A percentile compares a stretch with the other conserved stretches of the same genome.
Evolutionary conservation across 2,329 filamentous ascomycete species (phyloP).

Genomic region (Nakataea oryzae): DNA sequence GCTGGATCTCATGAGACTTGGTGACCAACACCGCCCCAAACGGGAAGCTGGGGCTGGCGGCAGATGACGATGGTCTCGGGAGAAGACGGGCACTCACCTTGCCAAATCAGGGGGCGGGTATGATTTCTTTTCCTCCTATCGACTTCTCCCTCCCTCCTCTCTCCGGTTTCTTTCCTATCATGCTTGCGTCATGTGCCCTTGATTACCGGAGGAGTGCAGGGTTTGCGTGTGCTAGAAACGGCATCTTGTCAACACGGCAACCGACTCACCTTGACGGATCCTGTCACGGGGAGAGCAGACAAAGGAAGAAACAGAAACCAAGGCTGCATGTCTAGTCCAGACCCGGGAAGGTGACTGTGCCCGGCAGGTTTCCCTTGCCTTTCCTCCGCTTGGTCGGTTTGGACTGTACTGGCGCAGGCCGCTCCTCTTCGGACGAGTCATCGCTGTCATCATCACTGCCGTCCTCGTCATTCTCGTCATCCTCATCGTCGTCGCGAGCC

Average conservation of each 20-base stretch:
- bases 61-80: too few relatives aligned
- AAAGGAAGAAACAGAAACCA: neutral
- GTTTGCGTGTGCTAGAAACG: neutral
- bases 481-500: constrained; percentile 33
- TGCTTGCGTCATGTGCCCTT: neutral
- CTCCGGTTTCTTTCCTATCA: too few relatives aligned
- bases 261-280: neutral
- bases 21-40: too few relatives aligned
- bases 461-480: constrained; percentile 33
- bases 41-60: too few relatives aligned
- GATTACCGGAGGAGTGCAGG: neutral
- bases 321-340: constrained; percentile 13
- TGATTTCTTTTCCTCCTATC: neutral
- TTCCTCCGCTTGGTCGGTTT: constrained; percentile 22
- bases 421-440: constrained; percentile 9
- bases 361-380: constrained; percentile 14
- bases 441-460: constrained; percentile 20
- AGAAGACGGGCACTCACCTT: too few relatives aligned
- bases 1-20: too few relatives aligned
- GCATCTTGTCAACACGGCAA: neutral
- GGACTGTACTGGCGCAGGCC: constrained; percentile 9
- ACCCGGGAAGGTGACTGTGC: constrained; percentile 17
- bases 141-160: neutral
- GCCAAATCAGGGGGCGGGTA: neutral
- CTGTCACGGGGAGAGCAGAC: neutral